phyloP scores from a whole-genome alignment of 805 yeast species.

The Candida lessepsii region DNA sequence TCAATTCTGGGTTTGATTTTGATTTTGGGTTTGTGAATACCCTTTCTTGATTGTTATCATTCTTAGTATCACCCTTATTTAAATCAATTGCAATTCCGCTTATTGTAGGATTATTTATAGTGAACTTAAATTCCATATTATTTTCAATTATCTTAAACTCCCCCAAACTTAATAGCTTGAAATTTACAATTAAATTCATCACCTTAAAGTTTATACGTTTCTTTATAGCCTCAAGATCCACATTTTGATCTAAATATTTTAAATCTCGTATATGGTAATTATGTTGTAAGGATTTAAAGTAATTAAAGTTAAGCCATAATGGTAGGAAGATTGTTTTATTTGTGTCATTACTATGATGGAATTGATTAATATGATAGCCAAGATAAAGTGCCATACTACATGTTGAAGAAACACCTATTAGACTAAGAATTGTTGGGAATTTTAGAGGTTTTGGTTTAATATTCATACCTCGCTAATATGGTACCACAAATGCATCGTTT shows the following conservation, averaged over 20 bases:
- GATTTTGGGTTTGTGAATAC: no score
- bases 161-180: conserved; percentile 24
- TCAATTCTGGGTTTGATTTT: no score
- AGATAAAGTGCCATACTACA: conserved; percentile 15
- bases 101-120: conserved; percentile 13
- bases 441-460: conserved; percentile 11
- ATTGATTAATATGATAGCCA: conserved; percentile 12
- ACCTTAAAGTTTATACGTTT: conserved; percentile 10
- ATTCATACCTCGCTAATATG: conserved; percentile 5
- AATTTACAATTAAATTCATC: conserved; percentile 15
- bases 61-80: neutral
- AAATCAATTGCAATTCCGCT: conserved; percentile 11
- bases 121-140: conserved; percentile 20
- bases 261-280: conserved; percentile 25
- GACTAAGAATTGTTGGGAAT: conserved; percentile 12
- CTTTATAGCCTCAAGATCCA: conserved; percentile 16
- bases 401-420: conserved; percentile 13
- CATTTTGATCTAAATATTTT: conserved; percentile 16
- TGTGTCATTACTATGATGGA: conserved; percentile 8
- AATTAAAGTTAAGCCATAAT: conserved; percentile 26
- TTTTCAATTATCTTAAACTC: conserved; percentile 22
- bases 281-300: conserved; percentile 26
- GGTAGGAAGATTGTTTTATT: conserved; percentile 22
- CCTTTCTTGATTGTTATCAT: neutral
- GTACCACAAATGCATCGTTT: no score